Base-by-base conservation (phyloP, 306 rosid genomes). In the Lathyrus sativus region DNA sequence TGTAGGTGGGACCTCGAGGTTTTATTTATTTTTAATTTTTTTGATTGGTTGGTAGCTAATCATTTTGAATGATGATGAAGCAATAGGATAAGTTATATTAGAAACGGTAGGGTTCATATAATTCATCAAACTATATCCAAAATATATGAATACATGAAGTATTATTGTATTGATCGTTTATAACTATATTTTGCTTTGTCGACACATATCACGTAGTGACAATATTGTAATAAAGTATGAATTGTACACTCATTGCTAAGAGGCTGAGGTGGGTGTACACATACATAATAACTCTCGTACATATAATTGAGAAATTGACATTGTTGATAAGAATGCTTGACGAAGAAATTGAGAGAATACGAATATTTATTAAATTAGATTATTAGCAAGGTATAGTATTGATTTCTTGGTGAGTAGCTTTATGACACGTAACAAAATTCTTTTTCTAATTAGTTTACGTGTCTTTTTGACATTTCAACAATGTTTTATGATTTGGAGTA, bases 51-150 rank as follows among this genome's bases (percentile, higher is more conserved):
- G 62, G 39, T 55, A 3, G 7, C 2, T 55, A 26, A 55, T 55
- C 39, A 55, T 26, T 9, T 55, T 26, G 11, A 55, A 55, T 55
- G 15, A 26, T 55, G 31, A 19, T 51, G 6, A 51, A 51, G 13
- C 29, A 51, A 18, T 46, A 46, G 19, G 8, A 14, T 46, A 46
- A 14, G 53, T 5, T 14, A 45, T 26, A 45, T 4, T 18, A 18
- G 12, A 17, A 18, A 51, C n/a, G 7, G 31, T 19, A 51, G 58
- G 58, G n/a, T 4, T 19, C 7, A 53, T 19, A 22, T 10, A 22
- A 53, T 53, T 53, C 59, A 22, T 22, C 35, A 53, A 26, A 56
- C 2, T 56, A 13, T 28, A 56, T 56, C 62, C 62, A 56, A 56
- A 26, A 55, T 11, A 56, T 50, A 46, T 46, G 57, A 6, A 51